These are phyloP conservation scores for Cercospora canescens DNA, from an alignment of 2,329 filamentous ascomycete genomes.

Conservation along the genomic window DNA sequence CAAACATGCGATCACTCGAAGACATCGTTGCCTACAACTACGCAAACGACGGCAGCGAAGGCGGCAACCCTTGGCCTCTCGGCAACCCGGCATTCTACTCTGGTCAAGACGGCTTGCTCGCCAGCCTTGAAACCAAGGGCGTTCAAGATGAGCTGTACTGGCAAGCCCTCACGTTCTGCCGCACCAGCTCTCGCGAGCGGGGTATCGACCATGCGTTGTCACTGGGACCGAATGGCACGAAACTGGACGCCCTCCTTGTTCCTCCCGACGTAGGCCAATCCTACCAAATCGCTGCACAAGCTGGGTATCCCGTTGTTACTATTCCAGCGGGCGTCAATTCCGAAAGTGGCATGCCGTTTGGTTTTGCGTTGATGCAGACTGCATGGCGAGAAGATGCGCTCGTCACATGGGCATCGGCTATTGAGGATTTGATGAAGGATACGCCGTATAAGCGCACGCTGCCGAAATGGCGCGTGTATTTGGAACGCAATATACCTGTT, in stretches of 20 bases:
- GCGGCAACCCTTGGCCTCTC: constrained; percentile 55
- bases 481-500: constrained; percentile 41
- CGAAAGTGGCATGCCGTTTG: constrained; percentile 47
- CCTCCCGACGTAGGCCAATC: constrained; percentile 68
- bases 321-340: constrained; percentile 61
- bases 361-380: constrained; percentile 41
- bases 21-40: constrained; percentile 64
- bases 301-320: constrained; percentile 72
- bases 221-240: constrained; percentile 41
- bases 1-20: constrained; percentile 58
- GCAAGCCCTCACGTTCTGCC: constrained; percentile 64
- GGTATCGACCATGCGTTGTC: constrained; percentile 69
- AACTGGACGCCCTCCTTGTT: constrained; percentile 65
- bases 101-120: constrained; percentile 71
- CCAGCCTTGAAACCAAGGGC: constrained; percentile 62
- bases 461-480: constrained; percentile 41
- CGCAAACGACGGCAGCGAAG: constrained; percentile 65
- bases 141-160: constrained; percentile 65
- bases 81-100: constrained; percentile 65
- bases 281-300: constrained; percentile 71
- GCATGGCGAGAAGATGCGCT: constrained; percentile 36
- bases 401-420: constrained; percentile 44
- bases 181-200: constrained; percentile 58
- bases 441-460: constrained; percentile 27
- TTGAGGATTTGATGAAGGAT: constrained; percentile 41